Conservation (phyloP, 306 rosid genomes). For the Lathyrus aphaca region DNA sequence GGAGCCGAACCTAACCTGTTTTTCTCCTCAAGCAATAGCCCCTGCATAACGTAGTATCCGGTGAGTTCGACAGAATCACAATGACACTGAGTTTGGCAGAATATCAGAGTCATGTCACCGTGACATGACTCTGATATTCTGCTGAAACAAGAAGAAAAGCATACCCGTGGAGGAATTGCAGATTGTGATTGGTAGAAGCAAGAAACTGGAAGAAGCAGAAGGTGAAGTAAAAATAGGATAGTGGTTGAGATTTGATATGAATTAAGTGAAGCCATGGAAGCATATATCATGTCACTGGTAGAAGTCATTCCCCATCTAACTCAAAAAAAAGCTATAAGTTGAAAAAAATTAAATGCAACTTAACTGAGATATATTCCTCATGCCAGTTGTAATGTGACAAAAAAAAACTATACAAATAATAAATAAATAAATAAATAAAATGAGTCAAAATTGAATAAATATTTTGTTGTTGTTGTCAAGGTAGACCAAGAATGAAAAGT, state of each 20-base stretch:
- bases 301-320: slow-evolving; percentile 40
- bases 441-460: not conserved
- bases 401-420: not conserved
- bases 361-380: slow-evolving; percentile 24
- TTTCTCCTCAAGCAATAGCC: slow-evolving; percentile 52
- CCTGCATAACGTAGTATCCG: slow-evolving; percentile 41
- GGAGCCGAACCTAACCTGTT: slow-evolving; percentile 73
- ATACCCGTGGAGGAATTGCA: slow-evolving; percentile 50
- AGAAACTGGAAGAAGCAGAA: slow-evolving; percentile 45
- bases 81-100: not conserved
- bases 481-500: slow-evolving; percentile 21
- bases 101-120: too few relatives aligned
- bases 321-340: not conserved
- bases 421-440: not conserved
- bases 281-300: slow-evolving; percentile 27
- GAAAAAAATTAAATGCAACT: not conserved
- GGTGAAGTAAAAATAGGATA: slow-evolving; percentile 37
- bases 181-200: slow-evolving; percentile 35
- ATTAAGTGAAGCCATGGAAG: slow-evolving; percentile 40
- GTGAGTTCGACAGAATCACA: not conserved
- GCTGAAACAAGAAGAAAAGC: not conserved
- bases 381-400: slow-evolving; percentile 27
- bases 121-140: not conserved
- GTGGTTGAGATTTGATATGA: slow-evolving; percentile 31
- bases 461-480: not conserved